Percentiles rank a stretch among this genome's conserved stretches.
Evolutionary conservation across 1,139 yeast genomes (phyloP).

Genomic region (Kodamaea sp.): DNA sequence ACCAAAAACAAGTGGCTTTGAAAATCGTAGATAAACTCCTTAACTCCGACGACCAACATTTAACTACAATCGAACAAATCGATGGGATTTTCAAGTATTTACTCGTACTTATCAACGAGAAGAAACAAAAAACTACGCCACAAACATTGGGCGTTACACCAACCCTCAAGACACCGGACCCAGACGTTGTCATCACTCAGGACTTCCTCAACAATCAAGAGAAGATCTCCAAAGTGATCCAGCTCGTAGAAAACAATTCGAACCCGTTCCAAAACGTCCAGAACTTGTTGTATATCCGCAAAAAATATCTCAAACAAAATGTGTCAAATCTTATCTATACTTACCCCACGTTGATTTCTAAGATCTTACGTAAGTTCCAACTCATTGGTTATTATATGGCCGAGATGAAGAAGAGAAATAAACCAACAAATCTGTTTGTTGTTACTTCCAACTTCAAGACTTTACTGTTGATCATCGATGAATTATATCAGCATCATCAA

Average conservation of each 20-base stretch:
- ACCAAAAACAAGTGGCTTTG: slow-evolving; percentile 39
- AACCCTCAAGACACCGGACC: slow-evolving; percentile 30
- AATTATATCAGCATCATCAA: slow-evolving; percentile 51
- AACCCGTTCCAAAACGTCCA: slow-evolving; percentile 53
- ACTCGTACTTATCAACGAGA: slow-evolving; percentile 35
- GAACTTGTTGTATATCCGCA: slow-evolving; percentile 54
- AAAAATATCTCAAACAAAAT: slow-evolving; percentile 53
- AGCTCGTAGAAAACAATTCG: slow-evolving; percentile 46
- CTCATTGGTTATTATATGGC: slow-evolving; percentile 36
- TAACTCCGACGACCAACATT: slow-evolving; percentile 16
- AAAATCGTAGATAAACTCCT: slow-evolving; percentile 40
- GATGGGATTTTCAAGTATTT: slow-evolving; percentile 45
- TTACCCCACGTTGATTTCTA: slow-evolving; percentile 69
- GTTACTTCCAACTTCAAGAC: slow-evolving; percentile 63
- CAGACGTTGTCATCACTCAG: slow-evolving; percentile 29
- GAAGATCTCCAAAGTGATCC: slow-evolving; percentile 66
- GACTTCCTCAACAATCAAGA: slow-evolving; percentile 58
- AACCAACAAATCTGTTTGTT: slow-evolving; percentile 24
- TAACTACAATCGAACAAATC: slow-evolving; percentile 32
- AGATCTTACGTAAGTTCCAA: slow-evolving; percentile 58
- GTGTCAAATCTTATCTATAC: slow-evolving; percentile 57
- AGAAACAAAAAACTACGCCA: slow-evolving; percentile 28
- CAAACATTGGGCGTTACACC: slow-evolving; percentile 37
- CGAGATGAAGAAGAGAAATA: slow-evolving; percentile 15
- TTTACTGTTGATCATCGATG: slow-evolving; percentile 67